Evolutionary conservation across 768 basidiomycete species (phyloP).

Genomic region (Agaricus sinodeliciosus): DNA sequence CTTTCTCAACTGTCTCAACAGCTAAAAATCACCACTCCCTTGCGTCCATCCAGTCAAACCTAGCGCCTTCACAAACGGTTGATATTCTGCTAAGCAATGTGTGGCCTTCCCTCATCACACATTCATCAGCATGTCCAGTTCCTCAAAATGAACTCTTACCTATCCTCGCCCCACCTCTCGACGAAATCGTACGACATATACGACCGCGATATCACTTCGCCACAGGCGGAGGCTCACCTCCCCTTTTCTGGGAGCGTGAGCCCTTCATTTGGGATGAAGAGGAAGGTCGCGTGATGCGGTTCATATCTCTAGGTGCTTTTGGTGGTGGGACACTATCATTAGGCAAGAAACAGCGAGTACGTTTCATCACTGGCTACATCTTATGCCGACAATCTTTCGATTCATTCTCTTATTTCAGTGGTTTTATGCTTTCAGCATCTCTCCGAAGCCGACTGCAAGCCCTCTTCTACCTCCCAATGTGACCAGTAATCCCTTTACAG

Average conservation of each 20-base stretch:
- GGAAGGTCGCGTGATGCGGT: constrained; percentile 60
- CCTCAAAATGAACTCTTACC: constrained; percentile 39
- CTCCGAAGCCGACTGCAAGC: constrained; percentile 38
- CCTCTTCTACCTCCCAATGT: constrained; percentile 49
- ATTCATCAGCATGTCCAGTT: constrained; percentile 49
- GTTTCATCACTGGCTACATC: constrained; percentile 19
- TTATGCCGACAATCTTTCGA: not conserved
- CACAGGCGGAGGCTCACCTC: constrained; percentile 47
- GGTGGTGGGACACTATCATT: constrained; percentile 47
- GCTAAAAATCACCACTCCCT: constrained; percentile 54
- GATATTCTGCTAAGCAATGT: constrained; percentile 80
- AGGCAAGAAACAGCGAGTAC: constrained; percentile 80
- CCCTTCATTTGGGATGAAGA: constrained; percentile 84
- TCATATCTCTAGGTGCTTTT: constrained; percentile 86
- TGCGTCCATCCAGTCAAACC: constrained; percentile 56
- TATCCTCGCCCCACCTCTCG: constrained; percentile 48
- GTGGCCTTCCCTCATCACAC: constrained; percentile 64
- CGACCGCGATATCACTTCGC: constrained; percentile 90
- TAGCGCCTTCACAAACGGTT: constrained; percentile 57
- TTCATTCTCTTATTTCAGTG: constrained; percentile 45
- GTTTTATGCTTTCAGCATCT: constrained; percentile 95
- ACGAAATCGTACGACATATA: constrained; percentile 55
- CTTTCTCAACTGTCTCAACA: constrained; percentile 45
- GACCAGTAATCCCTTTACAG: constrained; percentile 66
- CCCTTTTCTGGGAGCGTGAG: constrained; percentile 92